Evolutionary conservation across 2,329 filamentous ascomycete genomes (phyloP), one percentile per base, ranked within the genome.

Genomic region (Xylariales sp.): DNA sequence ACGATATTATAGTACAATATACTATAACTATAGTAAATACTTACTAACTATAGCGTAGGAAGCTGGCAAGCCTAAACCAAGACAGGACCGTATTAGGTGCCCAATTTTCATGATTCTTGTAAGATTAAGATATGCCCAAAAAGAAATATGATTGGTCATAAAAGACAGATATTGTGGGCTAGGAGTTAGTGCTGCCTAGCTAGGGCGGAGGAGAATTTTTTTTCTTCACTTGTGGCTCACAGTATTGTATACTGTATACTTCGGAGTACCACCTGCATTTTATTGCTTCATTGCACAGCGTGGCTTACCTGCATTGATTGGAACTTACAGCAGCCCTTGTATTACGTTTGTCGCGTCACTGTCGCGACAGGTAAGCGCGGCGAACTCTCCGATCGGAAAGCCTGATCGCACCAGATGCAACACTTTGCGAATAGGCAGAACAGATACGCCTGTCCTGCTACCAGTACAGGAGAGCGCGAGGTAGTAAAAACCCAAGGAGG

Each of bases 291-390:
- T 69, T 64, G 61, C 45, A 48, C 53, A 59, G 61, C 46, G 53
- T 62, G 57, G 68, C 68, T 69, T 53, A 67, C 64, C 58, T 67
- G 68, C 65, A 68, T 62, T 58, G 61, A 54, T 62, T 65, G 64
- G 61, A 62, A 62, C 43, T 57, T 58, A 68, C 49, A 65, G 64
- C 52, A 58, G 62, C 54, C 48, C 49, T 64, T 59, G 60, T 55
- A 67, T 67, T 64, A 65, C 68, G 34, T 52, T 23, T 41, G 49
- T 60, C 55, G 59, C 56, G 50, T 32, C 48, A n/a, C 32, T 18
- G 61, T 30, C 57, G 64, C 64, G 55, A 69, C 43, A 52, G 23
- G 39, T 45, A 56, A 49, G 52, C 43, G 30, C 54, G 48, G 48
- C 28, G 58, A 53, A 34, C 18, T 23, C 36, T 30, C 58, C 43